Evolutionary conservation across 2,329 filamentous ascomycete species (phyloP), one percentile per base, ranked within the genome.

Genomic region (Exserohilum turcica): DNA sequence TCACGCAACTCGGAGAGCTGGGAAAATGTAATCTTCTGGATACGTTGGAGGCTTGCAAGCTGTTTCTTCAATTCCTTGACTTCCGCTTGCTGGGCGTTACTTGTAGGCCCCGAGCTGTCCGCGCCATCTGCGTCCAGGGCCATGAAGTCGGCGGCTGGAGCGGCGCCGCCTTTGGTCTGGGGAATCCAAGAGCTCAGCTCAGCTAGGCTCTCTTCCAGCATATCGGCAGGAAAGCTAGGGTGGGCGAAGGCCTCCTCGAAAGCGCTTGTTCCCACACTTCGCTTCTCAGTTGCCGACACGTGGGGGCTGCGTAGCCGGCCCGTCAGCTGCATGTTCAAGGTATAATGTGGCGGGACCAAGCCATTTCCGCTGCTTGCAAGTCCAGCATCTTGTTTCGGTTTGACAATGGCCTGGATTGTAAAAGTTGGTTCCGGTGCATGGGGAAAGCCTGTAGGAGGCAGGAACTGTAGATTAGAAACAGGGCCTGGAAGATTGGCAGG

Each of bases 391-490:
- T 88, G 82, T 57, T 86, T 86, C n/a, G 93, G 93, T 77, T 96
- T 97, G 55, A 93, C 81, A 19, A 97, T 82, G 1, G 81, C 82
- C 45, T 80, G 77, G 18, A 83, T 75, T 13, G 82, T 79, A 61
- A 84, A 80, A 2, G 82, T 67, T 65, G 64, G 59, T 52, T 67
- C 62, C 15, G 44, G 51, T 55, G 65, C 35, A 61, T 68, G 60
- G 24, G 76, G 71, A 64, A 80, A 80, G 54, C 77, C 77, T 72
- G 75, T 79, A 0, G 90, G 86, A 8, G 86, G 82, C 24, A 91
- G 78, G 74, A 94, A 89, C n/a, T 81, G 71, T 19, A 97, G 68
- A 63, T 95, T 96, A 9, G 90, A 94, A 29, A 96, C 86, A 15
- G 91, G 86, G 3, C 91, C 89, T 48, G 91, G 91, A 52, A 95